phyloP scores from a whole-genome alignment of 2,329 filamentous ascomycete genomes.

The Alternaria sp. region DNA sequence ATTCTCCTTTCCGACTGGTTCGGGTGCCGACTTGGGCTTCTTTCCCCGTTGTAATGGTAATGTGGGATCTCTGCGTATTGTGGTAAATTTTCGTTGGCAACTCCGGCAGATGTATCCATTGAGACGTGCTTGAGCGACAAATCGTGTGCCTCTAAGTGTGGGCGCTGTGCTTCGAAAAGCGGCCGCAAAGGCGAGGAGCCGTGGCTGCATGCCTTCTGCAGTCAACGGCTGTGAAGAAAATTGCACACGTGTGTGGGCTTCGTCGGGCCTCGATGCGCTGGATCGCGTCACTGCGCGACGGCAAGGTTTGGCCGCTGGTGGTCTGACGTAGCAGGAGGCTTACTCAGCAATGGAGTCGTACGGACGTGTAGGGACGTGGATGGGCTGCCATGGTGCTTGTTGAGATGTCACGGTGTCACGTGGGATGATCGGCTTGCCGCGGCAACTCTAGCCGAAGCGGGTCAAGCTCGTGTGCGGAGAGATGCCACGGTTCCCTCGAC shows the following conservation, averaged over 20 bases:
- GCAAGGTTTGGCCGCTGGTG: background rate
- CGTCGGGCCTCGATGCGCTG: background rate
- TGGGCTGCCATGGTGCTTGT: background rate
- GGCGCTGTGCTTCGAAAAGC: slow-evolving; percentile 25
- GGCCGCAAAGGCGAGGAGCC: slow-evolving; percentile 25
- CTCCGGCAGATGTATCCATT: slow-evolving; percentile 31
- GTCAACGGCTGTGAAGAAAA: background rate
- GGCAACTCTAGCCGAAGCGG: background rate
- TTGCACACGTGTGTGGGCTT: background rate
- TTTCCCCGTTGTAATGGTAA: slow-evolving; percentile 22
- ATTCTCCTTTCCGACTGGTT: slow-evolving; percentile 28
- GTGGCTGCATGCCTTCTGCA: slow-evolving; percentile 36
- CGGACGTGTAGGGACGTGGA: background rate
- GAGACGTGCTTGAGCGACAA: slow-evolving; percentile 6
- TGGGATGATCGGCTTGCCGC: slow-evolving; percentile 5
- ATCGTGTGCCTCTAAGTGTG: slow-evolving; percentile 5
- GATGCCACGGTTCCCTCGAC: slow-evolving; percentile 6
- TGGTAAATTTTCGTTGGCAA: slow-evolving; percentile 42
- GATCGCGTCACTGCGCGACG: background rate
- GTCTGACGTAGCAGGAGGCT: background rate
- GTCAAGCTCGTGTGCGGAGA: background rate
- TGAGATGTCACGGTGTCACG: slow-evolving; percentile 20
- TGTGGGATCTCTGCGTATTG: slow-evolving; percentile 19
- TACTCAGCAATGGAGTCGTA: background rate
- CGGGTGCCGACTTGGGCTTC: slow-evolving; percentile 22